phyloP scores from a whole-genome alignment of 495 filamentous ascomycete genomes.

The Aspergillus homomorphus region DNA sequence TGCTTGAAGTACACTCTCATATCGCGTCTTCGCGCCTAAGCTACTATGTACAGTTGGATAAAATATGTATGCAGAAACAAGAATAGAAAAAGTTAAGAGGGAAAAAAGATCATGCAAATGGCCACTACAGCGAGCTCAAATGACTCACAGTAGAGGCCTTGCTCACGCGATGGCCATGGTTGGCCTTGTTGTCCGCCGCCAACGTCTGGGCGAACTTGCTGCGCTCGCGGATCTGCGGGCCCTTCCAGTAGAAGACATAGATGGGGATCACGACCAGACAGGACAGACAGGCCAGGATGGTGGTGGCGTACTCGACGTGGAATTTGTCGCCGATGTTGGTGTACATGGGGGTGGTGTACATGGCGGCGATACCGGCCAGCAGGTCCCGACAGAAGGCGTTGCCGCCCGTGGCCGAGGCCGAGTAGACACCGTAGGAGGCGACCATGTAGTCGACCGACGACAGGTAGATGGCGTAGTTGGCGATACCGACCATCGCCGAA shows the following conservation, averaged over 20 bases:
- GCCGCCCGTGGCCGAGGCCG: slow-evolving; percentile 70
- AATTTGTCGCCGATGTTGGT: slow-evolving; percentile 36
- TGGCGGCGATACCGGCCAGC: slow-evolving; percentile 43
- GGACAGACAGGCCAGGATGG: slow-evolving; percentile 43
- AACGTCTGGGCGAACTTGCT: slow-evolving; percentile 46
- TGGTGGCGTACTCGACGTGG: slow-evolving; percentile 41
- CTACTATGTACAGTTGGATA: background rate
- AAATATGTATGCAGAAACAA: background rate
- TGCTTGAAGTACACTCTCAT: background rate
- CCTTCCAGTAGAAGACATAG: slow-evolving; percentile 51
- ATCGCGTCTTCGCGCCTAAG: no score
- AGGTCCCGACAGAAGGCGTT: slow-evolving; percentile 53
- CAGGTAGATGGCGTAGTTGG: slow-evolving; percentile 68
- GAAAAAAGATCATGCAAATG: background rate
- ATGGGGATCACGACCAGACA: slow-evolving; percentile 45
- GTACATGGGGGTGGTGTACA: slow-evolving; percentile 45
- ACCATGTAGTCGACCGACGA: slow-evolving; percentile 81
- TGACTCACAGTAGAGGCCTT: background rate
- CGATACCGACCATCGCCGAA: slow-evolving; percentile 56
- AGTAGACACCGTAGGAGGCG: slow-evolving; percentile 69
- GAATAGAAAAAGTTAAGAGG: background rate
- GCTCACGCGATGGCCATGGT: slow-evolving; percentile 31
- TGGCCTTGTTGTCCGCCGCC: slow-evolving; percentile 25
- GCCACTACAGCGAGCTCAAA: background rate
- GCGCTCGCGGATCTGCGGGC: slow-evolving; percentile 39